Evolutionary conservation across 169 alveolate species (phyloP).

Genomic region (Cryptosporidium sp.): DNA sequence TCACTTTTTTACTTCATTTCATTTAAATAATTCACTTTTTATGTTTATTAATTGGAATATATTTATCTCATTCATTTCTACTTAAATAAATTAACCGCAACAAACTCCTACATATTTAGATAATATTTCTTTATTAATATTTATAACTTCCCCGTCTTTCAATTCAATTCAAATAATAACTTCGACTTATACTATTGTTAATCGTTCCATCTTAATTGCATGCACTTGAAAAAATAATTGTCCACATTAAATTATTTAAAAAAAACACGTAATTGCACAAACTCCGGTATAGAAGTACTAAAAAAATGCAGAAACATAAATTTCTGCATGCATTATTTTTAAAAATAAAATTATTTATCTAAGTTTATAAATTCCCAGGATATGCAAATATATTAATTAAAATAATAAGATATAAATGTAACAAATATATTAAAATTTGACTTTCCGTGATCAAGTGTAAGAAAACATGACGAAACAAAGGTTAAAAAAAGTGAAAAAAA

Average conservation of each 20-base stretch:
- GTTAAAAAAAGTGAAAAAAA: not conserved
- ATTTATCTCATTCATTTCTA: no score
- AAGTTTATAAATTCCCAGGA: not conserved
- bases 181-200: no score
- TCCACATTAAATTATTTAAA: not conserved
- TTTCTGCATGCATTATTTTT: not conserved
- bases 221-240: not conserved
- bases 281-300: not conserved
- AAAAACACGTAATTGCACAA: conserved; percentile 10
- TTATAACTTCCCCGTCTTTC: no score
- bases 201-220: not conserved
- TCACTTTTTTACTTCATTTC: not conserved
- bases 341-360: no score
- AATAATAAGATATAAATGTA: no score
- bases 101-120: no score
- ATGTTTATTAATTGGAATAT: not conserved
- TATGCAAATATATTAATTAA: no score
- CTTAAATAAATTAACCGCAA: no score
- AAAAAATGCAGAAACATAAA: not conserved
- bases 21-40: not conserved
- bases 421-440: no score
- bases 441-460: not conserved
- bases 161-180: not conserved
- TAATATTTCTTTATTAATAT: no score
- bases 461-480: not conserved